phyloP scores from a whole-genome alignment of 306 rosid genomes.

The Comarum palustre region DNA sequence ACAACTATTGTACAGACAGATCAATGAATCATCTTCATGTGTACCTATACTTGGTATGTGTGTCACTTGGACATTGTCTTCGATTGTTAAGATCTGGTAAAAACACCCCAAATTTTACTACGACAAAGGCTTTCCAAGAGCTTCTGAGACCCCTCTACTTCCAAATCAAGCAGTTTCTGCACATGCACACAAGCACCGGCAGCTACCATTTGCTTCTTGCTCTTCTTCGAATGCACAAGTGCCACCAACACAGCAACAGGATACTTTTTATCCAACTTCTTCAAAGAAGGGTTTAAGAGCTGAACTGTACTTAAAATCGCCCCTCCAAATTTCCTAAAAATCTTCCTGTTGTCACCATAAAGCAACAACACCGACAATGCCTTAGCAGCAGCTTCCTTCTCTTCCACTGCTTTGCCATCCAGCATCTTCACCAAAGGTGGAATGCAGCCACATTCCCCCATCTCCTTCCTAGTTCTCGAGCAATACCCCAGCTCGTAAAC shows the following conservation, averaged over 20 bases:
- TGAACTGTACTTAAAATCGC: slow-evolving; percentile 68
- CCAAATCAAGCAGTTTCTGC: slow-evolving; percentile 70
- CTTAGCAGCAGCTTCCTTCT: slow-evolving; percentile 72
- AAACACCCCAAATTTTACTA: slow-evolving; percentile 89
- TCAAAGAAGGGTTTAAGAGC: slow-evolving; percentile 66
- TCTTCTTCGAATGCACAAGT: slow-evolving; percentile 60
- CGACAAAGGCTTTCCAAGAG: slow-evolving; percentile 75
- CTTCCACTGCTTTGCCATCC: slow-evolving; percentile 83
- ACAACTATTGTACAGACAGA: slow-evolving; percentile 39
- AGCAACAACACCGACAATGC: slow-evolving; percentile 59
- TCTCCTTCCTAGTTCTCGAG: slow-evolving; percentile 58
- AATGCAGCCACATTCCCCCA: slow-evolving; percentile 76
- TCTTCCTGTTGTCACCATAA: slow-evolving; percentile 45
- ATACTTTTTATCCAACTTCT: slow-evolving; percentile 62
- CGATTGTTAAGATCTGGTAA: slow-evolving; percentile 57
- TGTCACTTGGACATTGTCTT: slow-evolving; percentile 10
- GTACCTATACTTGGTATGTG: slow-evolving; percentile 21
- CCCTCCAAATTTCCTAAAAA: slow-evolving; percentile 61
- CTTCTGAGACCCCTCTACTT: slow-evolving; percentile 79
- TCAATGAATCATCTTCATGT: slow-evolving; percentile 32
- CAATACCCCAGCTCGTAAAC: slow-evolving; percentile 63
- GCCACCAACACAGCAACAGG: slow-evolving; percentile 67
- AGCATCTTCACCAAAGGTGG: slow-evolving; percentile 63
- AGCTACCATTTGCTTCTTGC: slow-evolving; percentile 77
- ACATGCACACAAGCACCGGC: slow-evolving; percentile 63